These are phyloP conservation scores for Omphalea diandra DNA, from an alignment of 441 rosid genomes.

Conservation along the genomic window DNA sequence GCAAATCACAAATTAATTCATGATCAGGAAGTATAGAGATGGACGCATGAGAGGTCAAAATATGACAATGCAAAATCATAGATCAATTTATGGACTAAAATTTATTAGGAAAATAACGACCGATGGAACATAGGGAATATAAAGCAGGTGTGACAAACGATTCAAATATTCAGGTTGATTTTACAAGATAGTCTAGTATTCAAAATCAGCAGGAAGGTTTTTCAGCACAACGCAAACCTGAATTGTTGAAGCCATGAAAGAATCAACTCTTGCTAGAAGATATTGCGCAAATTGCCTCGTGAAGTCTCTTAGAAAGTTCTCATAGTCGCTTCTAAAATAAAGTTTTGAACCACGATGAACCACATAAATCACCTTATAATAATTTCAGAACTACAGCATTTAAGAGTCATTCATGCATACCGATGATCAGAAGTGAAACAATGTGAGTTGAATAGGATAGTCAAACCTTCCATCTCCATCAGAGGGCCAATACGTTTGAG, in stretches of 20 bases:
- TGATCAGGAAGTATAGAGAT: background rate
- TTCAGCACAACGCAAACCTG: conserved; percentile 55
- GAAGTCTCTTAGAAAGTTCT: conserved; percentile 80
- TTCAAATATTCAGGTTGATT: background rate
- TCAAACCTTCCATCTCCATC: conserved; percentile 59
- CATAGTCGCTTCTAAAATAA: conserved; percentile 66
- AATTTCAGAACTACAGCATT: conserved; percentile 9
- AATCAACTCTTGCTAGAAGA: conserved; percentile 66
- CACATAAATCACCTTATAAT: conserved; percentile 12
- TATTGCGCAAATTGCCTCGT: conserved; percentile 60
- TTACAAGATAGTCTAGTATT: background rate
- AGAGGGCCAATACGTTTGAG: conserved; percentile 68
- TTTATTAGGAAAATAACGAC: background rate
- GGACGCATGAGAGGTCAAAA: background rate
- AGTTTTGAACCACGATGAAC: conserved; percentile 14
- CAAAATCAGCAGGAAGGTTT: background rate
- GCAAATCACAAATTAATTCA: background rate
- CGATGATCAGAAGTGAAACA: conserved; percentile 72
- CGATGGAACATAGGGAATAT: background rate
- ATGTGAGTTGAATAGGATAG: conserved; percentile 54
- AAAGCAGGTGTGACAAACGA: background rate
- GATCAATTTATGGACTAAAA: background rate
- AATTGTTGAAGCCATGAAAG: conserved; percentile 76
- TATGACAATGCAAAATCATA: background rate
- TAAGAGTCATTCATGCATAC: conserved; percentile 39